Percentiles rank a stretch among this genome's conserved stretches.
Evolutionary conservation across 805 yeast species (phyloP).

Genomic region (Lipomyces kockii): DNA sequence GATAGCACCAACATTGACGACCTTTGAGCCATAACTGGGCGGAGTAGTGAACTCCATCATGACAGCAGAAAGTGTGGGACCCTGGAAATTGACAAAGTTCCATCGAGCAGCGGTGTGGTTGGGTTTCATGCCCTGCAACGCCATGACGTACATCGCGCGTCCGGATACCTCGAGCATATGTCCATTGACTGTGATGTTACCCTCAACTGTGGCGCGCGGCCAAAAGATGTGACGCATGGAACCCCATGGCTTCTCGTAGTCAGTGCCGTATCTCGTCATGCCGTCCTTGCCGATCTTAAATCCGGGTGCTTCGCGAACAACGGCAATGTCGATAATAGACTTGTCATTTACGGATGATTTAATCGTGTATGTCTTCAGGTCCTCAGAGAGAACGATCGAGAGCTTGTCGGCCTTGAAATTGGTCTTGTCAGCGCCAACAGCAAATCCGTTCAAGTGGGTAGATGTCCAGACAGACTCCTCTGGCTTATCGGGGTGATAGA

Average conservation of each 20-base stretch:
- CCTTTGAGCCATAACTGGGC: constrained; percentile 78
- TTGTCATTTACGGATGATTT: constrained; percentile 70
- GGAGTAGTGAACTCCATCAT: constrained; percentile 98
- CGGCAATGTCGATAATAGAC: constrained; percentile 68
- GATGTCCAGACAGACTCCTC: constrained; percentile 82
- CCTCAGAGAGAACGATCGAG: constrained; percentile 63
- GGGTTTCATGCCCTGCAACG: constrained; percentile 98
- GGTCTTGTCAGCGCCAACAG: constrained; percentile 56
- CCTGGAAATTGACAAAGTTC: constrained; percentile 92
- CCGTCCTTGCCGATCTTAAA: constrained; percentile 92
- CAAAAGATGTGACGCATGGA: constrained; percentile 94
- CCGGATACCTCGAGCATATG: constrained; percentile 47
- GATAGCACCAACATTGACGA: constrained; percentile 78
- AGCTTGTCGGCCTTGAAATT: constrained; percentile 80
- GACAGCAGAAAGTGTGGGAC: constrained; percentile 71
- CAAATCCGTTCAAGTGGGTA: constrained; percentile 80
- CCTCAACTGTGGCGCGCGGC: constrained; percentile 82
- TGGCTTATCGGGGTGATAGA: constrained; percentile 60
- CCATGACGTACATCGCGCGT: constrained; percentile 86
- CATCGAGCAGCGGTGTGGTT: constrained; percentile 98
- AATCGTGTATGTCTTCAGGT: constrained; percentile 55
- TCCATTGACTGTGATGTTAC: constrained; percentile 59
- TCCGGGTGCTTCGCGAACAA: constrained; percentile 71
- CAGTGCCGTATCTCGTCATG: constrained; percentile 82
- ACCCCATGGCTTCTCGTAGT: constrained; percentile 89